phyloP scores from a whole-genome alignment of 345 rosid genomes.

The Cardamine resedifolia region DNA sequence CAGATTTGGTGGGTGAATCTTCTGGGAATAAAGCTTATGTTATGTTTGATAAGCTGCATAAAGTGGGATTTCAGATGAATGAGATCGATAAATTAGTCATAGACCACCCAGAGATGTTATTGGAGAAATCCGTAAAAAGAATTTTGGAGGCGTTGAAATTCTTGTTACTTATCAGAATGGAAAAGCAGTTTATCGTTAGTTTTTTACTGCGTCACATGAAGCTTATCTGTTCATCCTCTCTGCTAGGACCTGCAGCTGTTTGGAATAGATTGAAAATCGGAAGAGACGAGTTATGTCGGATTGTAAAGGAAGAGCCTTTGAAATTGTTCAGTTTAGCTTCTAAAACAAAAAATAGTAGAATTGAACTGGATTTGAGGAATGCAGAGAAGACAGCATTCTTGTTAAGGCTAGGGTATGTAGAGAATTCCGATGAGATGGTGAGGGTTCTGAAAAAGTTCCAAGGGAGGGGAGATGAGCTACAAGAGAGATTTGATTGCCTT shows the following conservation, averaged over 20 bases:
- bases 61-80: slow-evolving; percentile 55
- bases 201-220: slow-evolving; percentile 42
- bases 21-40: slow-evolving; percentile 59
- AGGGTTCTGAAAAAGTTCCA: slow-evolving; percentile 53
- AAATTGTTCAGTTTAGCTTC: slow-evolving; percentile 58
- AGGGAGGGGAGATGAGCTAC: slow-evolving; percentile 63
- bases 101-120: slow-evolving; percentile 49
- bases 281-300: slow-evolving; percentile 46
- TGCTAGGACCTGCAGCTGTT: slow-evolving; percentile 52
- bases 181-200: slow-evolving; percentile 40
- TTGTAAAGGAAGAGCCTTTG: slow-evolving; percentile 56
- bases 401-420: slow-evolving; percentile 52
- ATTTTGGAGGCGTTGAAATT: slow-evolving; percentile 47
- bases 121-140: slow-evolving; percentile 44
- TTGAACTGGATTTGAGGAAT: slow-evolving; percentile 40
- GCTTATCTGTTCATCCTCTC: slow-evolving; percentile 48
- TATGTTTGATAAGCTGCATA: slow-evolving; percentile 52
- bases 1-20: slow-evolving; percentile 54
- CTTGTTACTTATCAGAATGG: slow-evolving; percentile 52
- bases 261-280: slow-evolving; percentile 44
- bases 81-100: slow-evolving; percentile 49
- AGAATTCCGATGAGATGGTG: slow-evolving; percentile 45
- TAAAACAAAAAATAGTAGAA: slow-evolving; percentile 42
- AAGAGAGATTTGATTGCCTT: slow-evolving; percentile 73
- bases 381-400: slow-evolving; percentile 57